These are phyloP conservation scores for Blastocladiella emersonii DNA, from an alignment of 371 early-diverging fungal species.

Conservation along the genomic window DNA sequence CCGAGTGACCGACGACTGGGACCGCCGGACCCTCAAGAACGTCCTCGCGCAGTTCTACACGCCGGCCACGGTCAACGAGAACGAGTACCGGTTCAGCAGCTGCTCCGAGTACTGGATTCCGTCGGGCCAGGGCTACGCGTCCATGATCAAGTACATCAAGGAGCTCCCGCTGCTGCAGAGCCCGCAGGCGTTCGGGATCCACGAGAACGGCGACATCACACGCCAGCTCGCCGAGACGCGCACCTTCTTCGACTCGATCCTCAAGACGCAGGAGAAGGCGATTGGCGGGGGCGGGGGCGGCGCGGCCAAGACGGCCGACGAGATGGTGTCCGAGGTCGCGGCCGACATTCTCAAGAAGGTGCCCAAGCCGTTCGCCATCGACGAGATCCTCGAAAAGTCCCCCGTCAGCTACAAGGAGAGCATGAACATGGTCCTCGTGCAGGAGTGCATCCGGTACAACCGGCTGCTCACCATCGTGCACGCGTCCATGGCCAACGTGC, in stretches of 20 bases:
- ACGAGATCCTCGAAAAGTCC: slow-evolving; percentile 21
- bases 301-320: slow-evolving; percentile 30
- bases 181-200: slow-evolving; percentile 44
- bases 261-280: slow-evolving; percentile 28
- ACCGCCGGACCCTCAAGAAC: slow-evolving; percentile 34
- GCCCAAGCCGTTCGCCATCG: slow-evolving; percentile 29
- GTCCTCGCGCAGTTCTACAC: slow-evolving; percentile 21
- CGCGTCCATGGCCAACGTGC: slow-evolving; percentile 30
- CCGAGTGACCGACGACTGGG: slow-evolving; percentile 44
- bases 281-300: slow-evolving; percentile 19
- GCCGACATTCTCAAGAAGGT: slow-evolving; percentile 24
- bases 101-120: slow-evolving; percentile 34
- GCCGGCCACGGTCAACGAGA: slow-evolving; percentile 5
- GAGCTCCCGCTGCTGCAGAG: slow-evolving; percentile 28
- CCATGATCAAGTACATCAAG: slow-evolving; percentile 31
- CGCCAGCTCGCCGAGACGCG: slow-evolving; percentile 38
- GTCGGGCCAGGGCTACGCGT: slow-evolving; percentile 22
- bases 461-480: slow-evolving; percentile 27
- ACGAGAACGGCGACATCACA: slow-evolving; percentile 45
- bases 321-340: slow-evolving; percentile 28
- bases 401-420: slow-evolving; percentile 39
- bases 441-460: slow-evolving; percentile 40
- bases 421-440: slow-evolving; percentile 43
- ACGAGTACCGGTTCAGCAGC: slow-evolving; percentile 30
- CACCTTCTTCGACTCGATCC: slow-evolving; percentile 26